Evolutionary conservation across 1,139 yeast genomes (phyloP), one percentile per base, ranked within the genome.

Genomic region (Taphrina communis): DNA sequence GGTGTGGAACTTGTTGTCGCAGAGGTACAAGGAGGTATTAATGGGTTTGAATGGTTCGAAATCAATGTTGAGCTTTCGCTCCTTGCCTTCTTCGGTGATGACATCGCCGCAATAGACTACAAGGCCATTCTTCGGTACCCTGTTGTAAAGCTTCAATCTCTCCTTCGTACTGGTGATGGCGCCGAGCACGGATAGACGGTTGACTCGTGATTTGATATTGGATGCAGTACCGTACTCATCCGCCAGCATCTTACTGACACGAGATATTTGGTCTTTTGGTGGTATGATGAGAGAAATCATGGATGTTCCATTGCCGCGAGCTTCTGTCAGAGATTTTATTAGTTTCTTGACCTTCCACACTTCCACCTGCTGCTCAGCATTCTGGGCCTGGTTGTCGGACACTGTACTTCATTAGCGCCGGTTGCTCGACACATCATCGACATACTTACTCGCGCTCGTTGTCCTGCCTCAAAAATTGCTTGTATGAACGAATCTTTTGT

Each of bases 211-310:
- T 80, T 94, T 94, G 79, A 94, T 94, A 79, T 94, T 94, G 61
- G 97, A 91, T 4, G 99, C 99, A 21, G 99, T 94, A 79, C 99
- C 99, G 80, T 92, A 93, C 83, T 94, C 99, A 82, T 94, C 99
- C 7, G 97, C 90, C 81, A 94, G 85, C 94, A 90, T 89, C 82
- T 90, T 93, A 77, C 89, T 93, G 72, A 85, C 86, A 76, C 91
- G 85, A 17, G 98, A 85, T 76, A 94, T 89, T 81, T 94, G 99
- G 70, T 96, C 95, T 78, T 86, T 89, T 75, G 99, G 99, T 59
- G 99, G 83, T 73, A 94, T 90, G 76, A 94, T 90, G 78, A 94
- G 84, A 42, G 98, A 92, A 77, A 94, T 94, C 98, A 94, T 94
- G 46, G 99, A 94, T 65, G 99, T 94, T 80, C 99, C 99, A 78